A percentile compares a stretch with the other conserved stretches of the same genome.
Conservation (phyloP, 495 filamentous ascomycete genomes). For the Pyrenula massariospora region DNA sequence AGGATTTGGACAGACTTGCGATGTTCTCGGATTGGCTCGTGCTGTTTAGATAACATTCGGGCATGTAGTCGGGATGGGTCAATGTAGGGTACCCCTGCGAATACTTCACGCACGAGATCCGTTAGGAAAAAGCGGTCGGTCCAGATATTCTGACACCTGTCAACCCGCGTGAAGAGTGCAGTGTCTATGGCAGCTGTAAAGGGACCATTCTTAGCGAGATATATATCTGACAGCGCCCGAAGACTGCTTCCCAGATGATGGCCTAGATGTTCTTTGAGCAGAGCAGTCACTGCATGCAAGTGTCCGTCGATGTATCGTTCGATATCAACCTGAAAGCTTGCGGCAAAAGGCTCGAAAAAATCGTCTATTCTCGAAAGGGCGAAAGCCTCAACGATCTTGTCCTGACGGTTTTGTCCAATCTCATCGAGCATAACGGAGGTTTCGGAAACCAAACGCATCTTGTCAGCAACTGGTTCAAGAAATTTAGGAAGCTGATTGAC, state of each 20-base stretch:
- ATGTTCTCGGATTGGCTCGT: constrained; percentile 6
- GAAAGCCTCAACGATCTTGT: constrained; percentile 2
- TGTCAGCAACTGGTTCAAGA: constrained; percentile 50
- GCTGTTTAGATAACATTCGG: constrained; percentile 16
- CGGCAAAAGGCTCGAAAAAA: background rate
- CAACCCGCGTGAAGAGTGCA: constrained; percentile 68
- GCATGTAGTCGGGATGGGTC: constrained; percentile 50
- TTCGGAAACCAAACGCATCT: constrained; percentile 79
- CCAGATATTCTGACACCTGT: constrained; percentile 55
- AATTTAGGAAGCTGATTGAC: constrained; percentile 62
- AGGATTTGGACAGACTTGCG: constrained; percentile 37
- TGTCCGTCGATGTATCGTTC: constrained; percentile 1
- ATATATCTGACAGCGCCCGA: constrained; percentile 57
- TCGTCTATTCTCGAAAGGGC: background rate
- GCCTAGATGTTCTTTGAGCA: constrained; percentile 55
- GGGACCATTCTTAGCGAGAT: constrained; percentile 60
- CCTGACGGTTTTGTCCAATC: background rate
- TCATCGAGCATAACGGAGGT: constrained; percentile 43
- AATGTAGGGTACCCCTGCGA: constrained; percentile 35
- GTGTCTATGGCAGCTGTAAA: constrained; percentile 48
- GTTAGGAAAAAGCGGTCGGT: constrained; percentile 74
- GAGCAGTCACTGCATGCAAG: constrained; percentile 10
- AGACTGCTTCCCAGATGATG: constrained; percentile 50
- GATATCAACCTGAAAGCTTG: constrained; percentile 1
- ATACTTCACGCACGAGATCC: constrained; percentile 62